Evolutionary conservation across 2,329 filamentous ascomycete species (phyloP).

Genomic region (Aspergillus unguis): DNA sequence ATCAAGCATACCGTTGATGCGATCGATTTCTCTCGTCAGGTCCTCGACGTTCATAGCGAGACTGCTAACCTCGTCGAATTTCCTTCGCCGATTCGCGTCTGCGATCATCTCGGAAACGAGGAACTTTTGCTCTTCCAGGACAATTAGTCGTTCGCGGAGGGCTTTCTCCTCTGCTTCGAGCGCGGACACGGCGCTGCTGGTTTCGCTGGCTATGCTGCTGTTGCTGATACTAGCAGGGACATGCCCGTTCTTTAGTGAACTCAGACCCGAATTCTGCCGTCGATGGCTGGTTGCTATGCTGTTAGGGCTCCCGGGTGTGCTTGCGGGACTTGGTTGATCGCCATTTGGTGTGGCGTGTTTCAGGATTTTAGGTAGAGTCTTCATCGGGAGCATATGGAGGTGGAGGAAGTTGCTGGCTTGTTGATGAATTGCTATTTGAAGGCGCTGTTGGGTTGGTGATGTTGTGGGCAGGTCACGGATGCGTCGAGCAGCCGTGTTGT

Average conservation of each 20-base stretch:
- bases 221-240: constrained; percentile 49
- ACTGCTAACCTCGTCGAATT: constrained; percentile 83
- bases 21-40: constrained; percentile 72
- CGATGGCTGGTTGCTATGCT: constrained; percentile 24
- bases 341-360: constrained; percentile 58
- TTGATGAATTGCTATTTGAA: constrained; percentile 79
- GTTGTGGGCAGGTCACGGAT: constrained; percentile 74
- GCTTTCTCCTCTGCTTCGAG: constrained; percentile 82
- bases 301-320: constrained; percentile 20
- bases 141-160: constrained; percentile 72
- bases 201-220: constrained; percentile 52
- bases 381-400: constrained; percentile 85
- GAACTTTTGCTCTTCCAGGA: constrained; percentile 88
- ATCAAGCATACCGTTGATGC: constrained; percentile 61
- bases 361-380: constrained; percentile 66
- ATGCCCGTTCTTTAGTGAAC: constrained; percentile 57
- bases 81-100: constrained; percentile 68
- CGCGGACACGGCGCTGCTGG: constrained; percentile 59
- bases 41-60: constrained; percentile 78
- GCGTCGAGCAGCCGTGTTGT: constrained; percentile 75
- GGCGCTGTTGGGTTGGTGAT: constrained; percentile 66
- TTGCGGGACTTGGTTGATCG: constrained; percentile 25
- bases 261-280: constrained; percentile 48
- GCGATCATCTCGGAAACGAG: constrained; percentile 83
- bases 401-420: constrained; percentile 81